These are phyloP conservation scores for Coemansia aciculifera DNA, from an alignment of 192 early-diverging fungal species.

Conservation along the genomic window DNA sequence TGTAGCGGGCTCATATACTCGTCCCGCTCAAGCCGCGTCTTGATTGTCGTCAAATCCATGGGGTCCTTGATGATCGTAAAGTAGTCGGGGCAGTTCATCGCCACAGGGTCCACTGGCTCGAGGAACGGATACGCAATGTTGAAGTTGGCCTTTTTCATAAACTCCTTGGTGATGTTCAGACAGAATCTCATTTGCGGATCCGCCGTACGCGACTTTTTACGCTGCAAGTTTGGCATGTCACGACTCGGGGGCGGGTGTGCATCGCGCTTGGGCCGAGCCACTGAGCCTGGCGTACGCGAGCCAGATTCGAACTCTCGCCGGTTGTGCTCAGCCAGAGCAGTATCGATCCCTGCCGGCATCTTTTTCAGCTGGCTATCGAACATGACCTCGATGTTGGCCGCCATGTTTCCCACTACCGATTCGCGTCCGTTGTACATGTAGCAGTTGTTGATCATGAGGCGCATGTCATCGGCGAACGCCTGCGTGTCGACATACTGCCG, in stretches of 20 bases:
- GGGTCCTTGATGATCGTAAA: slow-evolving; percentile 79
- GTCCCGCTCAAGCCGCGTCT: slow-evolving; percentile 64
- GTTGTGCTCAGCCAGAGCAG: slow-evolving; percentile 41
- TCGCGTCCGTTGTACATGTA: slow-evolving; percentile 79
- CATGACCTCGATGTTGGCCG: slow-evolving; percentile 66
- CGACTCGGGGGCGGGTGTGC: slow-evolving; percentile 60
- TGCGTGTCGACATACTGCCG: slow-evolving; percentile 64
- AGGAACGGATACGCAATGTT: slow-evolving; percentile 73
- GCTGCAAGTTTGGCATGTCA: slow-evolving; percentile 45
- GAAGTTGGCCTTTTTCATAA: slow-evolving; percentile 68
- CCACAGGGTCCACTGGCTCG: slow-evolving; percentile 83
- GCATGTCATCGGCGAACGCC: slow-evolving; percentile 68
- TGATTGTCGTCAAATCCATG: slow-evolving; percentile 86
- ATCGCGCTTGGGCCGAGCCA: slow-evolving; percentile 67
- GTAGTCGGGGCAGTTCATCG: slow-evolving; percentile 86
- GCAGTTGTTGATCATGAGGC: slow-evolving; percentile 78
- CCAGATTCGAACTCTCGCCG: slow-evolving; percentile 40
- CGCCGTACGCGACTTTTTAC: slow-evolving; percentile 48
- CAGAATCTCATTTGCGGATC: slow-evolving; percentile 69
- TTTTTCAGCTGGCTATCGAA: slow-evolving; percentile 70
- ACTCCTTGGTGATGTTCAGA: slow-evolving; percentile 61
- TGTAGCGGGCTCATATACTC: slow-evolving; percentile 65
- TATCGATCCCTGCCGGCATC: slow-evolving; percentile 65
- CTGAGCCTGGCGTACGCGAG: slow-evolving; percentile 47
- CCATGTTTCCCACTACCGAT: slow-evolving; percentile 67